Base-by-base conservation (phyloP, 2,329 filamentous ascomycete species). In the Chaetomium strumarium region DNA sequence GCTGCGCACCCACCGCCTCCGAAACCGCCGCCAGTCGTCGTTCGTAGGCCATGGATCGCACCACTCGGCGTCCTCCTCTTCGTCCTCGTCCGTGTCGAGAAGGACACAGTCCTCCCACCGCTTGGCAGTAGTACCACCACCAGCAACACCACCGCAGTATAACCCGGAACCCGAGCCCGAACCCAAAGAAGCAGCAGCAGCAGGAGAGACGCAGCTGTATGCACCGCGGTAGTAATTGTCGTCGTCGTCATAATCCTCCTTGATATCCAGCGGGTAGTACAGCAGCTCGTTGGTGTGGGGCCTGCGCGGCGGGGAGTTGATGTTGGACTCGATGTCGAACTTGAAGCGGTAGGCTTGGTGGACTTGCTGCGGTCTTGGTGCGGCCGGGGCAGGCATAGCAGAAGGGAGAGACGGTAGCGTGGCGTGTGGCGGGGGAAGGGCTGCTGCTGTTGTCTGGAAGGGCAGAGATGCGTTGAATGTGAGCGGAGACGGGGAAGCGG, bases 331-430 rank as follows among this genome's bases (percentile, higher is more conserved):
- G 48, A 75, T 70, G 61, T 75, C 73, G 56, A 73, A 75, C 57
- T 72, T 72, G 65, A 71, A 75, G 52, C 72, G 69, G 60, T 74
- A 75, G 3, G 70, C 68, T 53, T 75, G 70, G 61, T 72, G 72
- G 13, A 74, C 64, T 36, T 51, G 55, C 29, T 53, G 55, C 10
- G 46, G 34, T 46, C 38, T 13, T 42, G 52, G 30, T 42, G 44
- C 11, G 42, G 34, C 17, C 42, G 34, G 14, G 34, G 34, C 33
- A 14, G 34, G 29, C 34, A 5, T 19, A 51, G 41, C n/a, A 30
- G 30, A 8, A n/a, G 34, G 34, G 13, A 37, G 34, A 8, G 34
- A 8, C 2, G n/a, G 34, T 8, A n/a, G 34, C 34, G 16, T 37
- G 7, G 34, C 34, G 13, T 37, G 16, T 9, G 2, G 4, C 24